Conservation (phyloP, 2,329 filamentous ascomycete genomes). For the Botrytis tulipae region DNA sequence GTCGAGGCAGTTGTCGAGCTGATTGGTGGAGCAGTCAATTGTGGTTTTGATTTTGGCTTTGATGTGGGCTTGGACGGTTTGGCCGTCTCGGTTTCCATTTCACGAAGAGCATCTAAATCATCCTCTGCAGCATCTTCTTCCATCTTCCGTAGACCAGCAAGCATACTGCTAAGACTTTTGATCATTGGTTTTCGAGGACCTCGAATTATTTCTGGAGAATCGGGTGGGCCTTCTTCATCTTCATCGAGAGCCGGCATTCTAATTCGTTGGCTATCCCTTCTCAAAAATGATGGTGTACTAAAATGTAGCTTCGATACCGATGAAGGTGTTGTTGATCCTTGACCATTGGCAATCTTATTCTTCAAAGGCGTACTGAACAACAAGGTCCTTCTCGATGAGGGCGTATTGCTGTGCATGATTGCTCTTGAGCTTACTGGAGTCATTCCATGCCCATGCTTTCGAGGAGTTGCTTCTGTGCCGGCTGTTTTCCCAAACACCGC, state of each 20-base stretch:
- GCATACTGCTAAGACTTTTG: constrained; percentile 70
- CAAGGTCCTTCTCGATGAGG: constrained; percentile 56
- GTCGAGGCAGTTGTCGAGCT: constrained; percentile 8
- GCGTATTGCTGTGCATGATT: constrained; percentile 42
- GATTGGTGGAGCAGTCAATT: constrained; percentile 27
- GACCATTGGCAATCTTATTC: constrained; percentile 43
- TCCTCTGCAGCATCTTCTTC: constrained; percentile 71
- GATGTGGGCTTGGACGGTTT: neutral
- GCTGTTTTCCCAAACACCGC: constrained; percentile 18
- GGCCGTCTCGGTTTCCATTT: constrained; percentile 57
- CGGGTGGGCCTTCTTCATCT: constrained; percentile 49
- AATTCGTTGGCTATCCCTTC: constrained; percentile 46
- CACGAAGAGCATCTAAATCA: constrained; percentile 70
- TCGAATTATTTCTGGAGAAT: constrained; percentile 48
- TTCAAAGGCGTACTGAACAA: constrained; percentile 66
- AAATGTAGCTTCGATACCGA: constrained; percentile 58
- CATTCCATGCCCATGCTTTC: constrained; percentile 24
- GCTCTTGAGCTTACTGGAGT: constrained; percentile 8
- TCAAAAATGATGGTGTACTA: constrained; percentile 69
- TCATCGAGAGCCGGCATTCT: constrained; percentile 56
- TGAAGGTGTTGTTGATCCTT: constrained; percentile 46
- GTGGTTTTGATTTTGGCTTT: constrained; percentile 26
- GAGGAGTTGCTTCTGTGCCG: constrained; percentile 43
- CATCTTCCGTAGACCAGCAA: constrained; percentile 66
- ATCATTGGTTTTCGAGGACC: constrained; percentile 61